A percentile compares a stretch with the other conserved stretches of the same genome.
Evolutionary conservation across 352 stramenopile species (phyloP).

Genomic region (Peronospora destructor): DNA sequence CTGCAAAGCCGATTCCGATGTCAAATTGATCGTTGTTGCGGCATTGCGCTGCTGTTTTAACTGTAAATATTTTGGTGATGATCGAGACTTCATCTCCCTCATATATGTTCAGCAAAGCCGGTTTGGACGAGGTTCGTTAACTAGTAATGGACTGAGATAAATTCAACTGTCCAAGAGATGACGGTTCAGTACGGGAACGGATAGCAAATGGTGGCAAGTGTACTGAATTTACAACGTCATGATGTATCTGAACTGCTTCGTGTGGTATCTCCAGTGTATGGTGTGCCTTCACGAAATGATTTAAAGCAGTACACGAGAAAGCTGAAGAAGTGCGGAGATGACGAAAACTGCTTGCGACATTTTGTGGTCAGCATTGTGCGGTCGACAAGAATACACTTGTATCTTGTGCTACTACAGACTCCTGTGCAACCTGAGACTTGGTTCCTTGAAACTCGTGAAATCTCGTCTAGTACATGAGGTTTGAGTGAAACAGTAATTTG

Average conservation of each 20-base stretch:
- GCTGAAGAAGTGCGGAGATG: constrained; percentile 1
- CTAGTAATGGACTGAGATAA: no score
- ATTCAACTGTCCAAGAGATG: no score
- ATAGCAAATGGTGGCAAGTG: no score
- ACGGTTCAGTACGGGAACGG: no score
- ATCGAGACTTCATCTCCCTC: neutral
- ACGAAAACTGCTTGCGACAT: constrained; percentile 11
- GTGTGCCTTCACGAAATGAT: neutral
- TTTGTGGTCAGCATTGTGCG: constrained; percentile 26
- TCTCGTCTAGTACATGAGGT: no score
- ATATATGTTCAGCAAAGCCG: neutral
- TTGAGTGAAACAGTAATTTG: no score
- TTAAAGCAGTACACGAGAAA: neutral
- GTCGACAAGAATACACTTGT: constrained; percentile 17
- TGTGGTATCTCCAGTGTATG: neutral
- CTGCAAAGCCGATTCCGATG: no score
- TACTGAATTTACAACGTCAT: constrained; percentile 11
- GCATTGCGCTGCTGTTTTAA: neutral
- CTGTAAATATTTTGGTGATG: constrained; percentile 6
- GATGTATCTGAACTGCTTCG: neutral
- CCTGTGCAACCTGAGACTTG: no score
- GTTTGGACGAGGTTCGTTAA: neutral
- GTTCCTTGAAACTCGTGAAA: no score
- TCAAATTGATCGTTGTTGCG: no score
- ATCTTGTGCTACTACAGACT: no score